Base-by-base conservation (phyloP, 1,139 yeast genomes). In the Yamadazyma dushanensis region DNA sequence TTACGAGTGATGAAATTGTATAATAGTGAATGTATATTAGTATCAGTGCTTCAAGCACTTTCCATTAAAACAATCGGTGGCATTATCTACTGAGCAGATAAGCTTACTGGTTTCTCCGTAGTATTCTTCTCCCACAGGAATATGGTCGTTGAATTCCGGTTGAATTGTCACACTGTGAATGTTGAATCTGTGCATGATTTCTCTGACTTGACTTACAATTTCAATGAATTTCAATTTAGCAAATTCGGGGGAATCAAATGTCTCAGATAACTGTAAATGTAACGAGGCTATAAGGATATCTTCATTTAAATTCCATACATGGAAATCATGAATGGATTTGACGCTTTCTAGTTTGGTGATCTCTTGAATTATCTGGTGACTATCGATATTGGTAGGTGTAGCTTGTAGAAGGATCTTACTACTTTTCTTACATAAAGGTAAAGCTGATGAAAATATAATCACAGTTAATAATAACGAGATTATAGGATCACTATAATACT, bases 101-200 rank as follows among this genome's bases (percentile, higher is more conserved):
- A 44, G 49, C 37, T 56, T 58, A 32, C 53, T 54, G 16, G 70
- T 54, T 23, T 61, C 63, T 3, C 71, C 73, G 37, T 58, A 68
- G 23, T 36, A 37, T 11, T 34, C 36, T n/a, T 22, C 29, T 21
- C 16, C 20, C 4, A 19, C 16, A 4, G 25, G 29, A 34, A 58
- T 56, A 19, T 50, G 46, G 25, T 30, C 35, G 26, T 51, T 41
- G 44, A 70, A 89, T 63, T 90, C 97, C 0, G 97, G 97, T 61
- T 92, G 98, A 34, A 92, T 90, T 1, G 98, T 92, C 15, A 94
- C 96, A 27, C 95, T 84, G 51, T 89, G 96, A 42, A 92, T 83
- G 24, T 96, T 96, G 54, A 80, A 85, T 22, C 74, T 79, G 50
- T 87, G 95, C 56, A 92, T 73, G 34, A 90, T 80, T 36, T 78